These are phyloP conservation scores for Xylariaceae sp. DNA, from an alignment of 2,329 filamentous ascomycete species.

Conservation along the genomic window DNA sequence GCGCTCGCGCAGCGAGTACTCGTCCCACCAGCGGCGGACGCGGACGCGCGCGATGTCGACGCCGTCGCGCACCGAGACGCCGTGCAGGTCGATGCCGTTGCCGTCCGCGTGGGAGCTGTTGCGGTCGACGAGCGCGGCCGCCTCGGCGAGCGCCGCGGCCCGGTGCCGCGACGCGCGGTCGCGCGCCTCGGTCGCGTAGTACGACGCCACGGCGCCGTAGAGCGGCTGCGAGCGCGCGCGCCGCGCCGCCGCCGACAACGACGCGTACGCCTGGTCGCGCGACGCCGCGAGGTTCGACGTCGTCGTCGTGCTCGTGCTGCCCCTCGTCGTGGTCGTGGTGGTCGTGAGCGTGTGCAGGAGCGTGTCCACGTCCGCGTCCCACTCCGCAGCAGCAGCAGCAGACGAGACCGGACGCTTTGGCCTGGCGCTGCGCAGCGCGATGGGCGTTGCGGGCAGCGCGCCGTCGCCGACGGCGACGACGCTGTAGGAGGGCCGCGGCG, in stretches of 20 bases:
- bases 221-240: conserved; percentile 60
- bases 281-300: conserved; percentile 13
- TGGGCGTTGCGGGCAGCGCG: too few relatives aligned
- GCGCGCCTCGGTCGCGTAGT: conserved; percentile 65
- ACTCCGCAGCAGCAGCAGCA: too few relatives aligned
- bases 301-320: too few relatives aligned
- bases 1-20: conserved; percentile 54
- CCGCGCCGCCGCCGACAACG: conserved; percentile 34
- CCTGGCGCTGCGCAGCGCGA: too few relatives aligned
- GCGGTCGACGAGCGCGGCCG: conserved; percentile 59
- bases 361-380: too few relatives aligned
- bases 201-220: conserved; percentile 67
- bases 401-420: too few relatives aligned
- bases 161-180: conserved; percentile 53
- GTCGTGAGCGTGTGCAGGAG: too few relatives aligned
- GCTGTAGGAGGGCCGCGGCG: conserved; percentile 22
- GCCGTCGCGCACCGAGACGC: conserved; percentile 72
- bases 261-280: conserved; percentile 22
- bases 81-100: conserved; percentile 69
- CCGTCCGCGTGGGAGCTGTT: conserved; percentile 61
- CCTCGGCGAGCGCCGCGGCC: conserved; percentile 54
- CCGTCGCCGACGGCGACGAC: conserved; percentile 15
- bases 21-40: conserved; percentile 69
- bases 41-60: conserved; percentile 65
- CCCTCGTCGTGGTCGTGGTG: too few relatives aligned